Evolutionary conservation across 2,329 filamentous ascomycete species (phyloP), one percentile per base, ranked within the genome.

Genomic region (Ophiocordyceps robertsii): DNA sequence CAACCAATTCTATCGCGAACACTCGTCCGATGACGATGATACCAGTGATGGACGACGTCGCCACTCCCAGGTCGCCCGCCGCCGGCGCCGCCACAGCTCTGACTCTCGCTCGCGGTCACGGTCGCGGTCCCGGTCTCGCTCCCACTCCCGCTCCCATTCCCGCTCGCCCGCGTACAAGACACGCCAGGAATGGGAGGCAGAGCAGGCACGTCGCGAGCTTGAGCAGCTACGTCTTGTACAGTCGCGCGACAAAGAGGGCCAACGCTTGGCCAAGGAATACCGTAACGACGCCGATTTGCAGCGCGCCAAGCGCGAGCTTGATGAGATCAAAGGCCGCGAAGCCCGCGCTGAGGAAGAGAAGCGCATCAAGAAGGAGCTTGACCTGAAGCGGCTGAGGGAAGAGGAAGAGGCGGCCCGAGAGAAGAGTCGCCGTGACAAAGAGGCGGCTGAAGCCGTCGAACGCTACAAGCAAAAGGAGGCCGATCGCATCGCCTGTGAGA

Each of bases 1-100:
- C 53, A 77, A 76, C 55, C 64, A 64, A 44, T 69, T 73, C 44
- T 69, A 72, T 50, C 70, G 70, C 46, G 64, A 69, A 19, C 50
- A 66, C 41, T 69, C 67, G 17, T 70, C 64, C 6, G 69, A 70
- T 31, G 62, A 65, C 14, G 63, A 63, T 17, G n/a, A 29, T 6
- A 11, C 13, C 11, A n/a, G 29, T 3, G 37, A 42, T 9, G 41
- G 51, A 39, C 60, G 50, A 43, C 54, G 46, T 17, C 46, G 43
- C 16, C 44, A 42, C 29, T 44, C 39, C 43, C 56, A 58, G 44
- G 41, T 61, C 40, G 46, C 49, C 39, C 50, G 52, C 40, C 49
- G 53, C 17, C 55, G 50, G 21, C 55, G 49, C 36, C 54, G 55
- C 31, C 52, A 51, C 29, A 53, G 53, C 13, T 36, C 33, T n/a